phyloP scores from a whole-genome alignment of 2,329 filamentous ascomycete genomes.

The Furcasterigmium furcatum region DNA sequence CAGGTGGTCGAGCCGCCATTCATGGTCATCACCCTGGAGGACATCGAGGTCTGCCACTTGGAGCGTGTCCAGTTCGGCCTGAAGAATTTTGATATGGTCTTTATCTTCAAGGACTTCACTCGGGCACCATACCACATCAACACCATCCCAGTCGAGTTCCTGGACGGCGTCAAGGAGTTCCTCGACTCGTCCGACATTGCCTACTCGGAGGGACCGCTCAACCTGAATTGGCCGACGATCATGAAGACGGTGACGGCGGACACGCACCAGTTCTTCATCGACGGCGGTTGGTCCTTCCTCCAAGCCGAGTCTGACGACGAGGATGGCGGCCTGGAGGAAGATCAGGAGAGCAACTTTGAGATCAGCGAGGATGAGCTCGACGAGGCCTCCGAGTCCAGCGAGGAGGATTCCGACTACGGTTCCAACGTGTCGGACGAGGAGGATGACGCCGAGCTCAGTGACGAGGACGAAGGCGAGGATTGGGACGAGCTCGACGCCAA shows the following conservation, averaged over 20 bases:
- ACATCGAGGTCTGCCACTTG: slow-evolving; percentile 93
- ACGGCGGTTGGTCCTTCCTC: slow-evolving; percentile 94
- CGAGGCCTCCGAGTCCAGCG: slow-evolving; percentile 69
- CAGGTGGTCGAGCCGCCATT: slow-evolving; percentile 97
- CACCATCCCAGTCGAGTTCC: slow-evolving; percentile 91
- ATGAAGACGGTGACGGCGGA: slow-evolving; percentile 98
- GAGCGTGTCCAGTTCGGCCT: slow-evolving; percentile 95
- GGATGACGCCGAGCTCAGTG: slow-evolving; percentile 69
- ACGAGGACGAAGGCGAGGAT: slow-evolving; percentile 79
- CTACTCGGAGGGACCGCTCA: slow-evolving; percentile 90
- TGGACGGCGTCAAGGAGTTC: slow-evolving; percentile 97
- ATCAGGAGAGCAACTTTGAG: slow-evolving; percentile 91
- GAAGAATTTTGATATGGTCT: slow-evolving; percentile 98
- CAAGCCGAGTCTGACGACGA: slow-evolving; percentile 85
- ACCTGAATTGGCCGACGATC: slow-evolving; percentile 97
- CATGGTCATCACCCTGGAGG: slow-evolving; percentile 89
- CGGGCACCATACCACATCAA: slow-evolving; percentile 92
- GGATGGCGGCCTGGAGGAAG: slow-evolving; percentile 70
- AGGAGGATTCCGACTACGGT: slow-evolving; percentile 91
- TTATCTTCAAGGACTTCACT: slow-evolving; percentile 96
- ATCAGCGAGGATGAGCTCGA: slow-evolving; percentile 84
- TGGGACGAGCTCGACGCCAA: slow-evolving; percentile 96
- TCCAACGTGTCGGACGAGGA: slow-evolving; percentile 84
- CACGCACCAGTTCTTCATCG: slow-evolving; percentile 90
- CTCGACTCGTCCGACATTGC: slow-evolving; percentile 94